phyloP scores from a whole-genome alignment of 148 eudicot genomes.

The Cornus controversa region DNA sequence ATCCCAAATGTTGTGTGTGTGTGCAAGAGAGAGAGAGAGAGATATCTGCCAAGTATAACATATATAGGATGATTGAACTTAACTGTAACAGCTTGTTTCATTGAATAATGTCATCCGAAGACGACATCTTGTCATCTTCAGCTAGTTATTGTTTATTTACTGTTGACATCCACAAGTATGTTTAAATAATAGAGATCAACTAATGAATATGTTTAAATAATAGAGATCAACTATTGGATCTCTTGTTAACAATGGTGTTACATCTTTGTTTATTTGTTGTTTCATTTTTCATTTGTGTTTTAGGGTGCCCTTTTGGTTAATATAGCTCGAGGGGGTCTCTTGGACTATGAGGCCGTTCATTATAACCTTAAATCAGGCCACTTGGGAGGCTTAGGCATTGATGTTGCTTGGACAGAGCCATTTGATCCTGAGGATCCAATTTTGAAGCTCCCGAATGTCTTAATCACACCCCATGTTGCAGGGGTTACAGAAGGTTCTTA shows the following conservation, averaged over 20 bases:
- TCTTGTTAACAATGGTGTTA: not conserved
- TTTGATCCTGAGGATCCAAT: conserved; percentile 81
- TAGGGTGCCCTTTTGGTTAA: conserved; percentile 85
- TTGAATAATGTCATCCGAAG: not conserved
- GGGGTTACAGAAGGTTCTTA: conserved; percentile 80
- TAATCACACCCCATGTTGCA: conserved; percentile 95
- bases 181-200: not conserved
- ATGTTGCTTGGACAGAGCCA: conserved; percentile 97
- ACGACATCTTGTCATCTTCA: no score
- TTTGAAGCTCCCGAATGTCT: conserved; percentile 75
- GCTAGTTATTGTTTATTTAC: not conserved
- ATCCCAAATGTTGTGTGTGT: no score
- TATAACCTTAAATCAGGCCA: conserved; percentile 67
- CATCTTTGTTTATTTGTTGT: conserved; percentile 11
- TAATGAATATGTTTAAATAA: not conserved
- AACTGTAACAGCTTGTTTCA: not conserved
- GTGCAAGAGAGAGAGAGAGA: no score
- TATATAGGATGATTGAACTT: not conserved
- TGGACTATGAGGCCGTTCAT: conserved; percentile 71
- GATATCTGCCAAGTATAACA: no score
- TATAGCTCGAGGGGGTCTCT: conserved; percentile 86
- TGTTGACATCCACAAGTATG: not conserved
- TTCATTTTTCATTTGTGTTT: conserved; percentile 8
- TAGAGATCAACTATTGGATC: no score
- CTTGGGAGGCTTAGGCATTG: conserved; percentile 89